Base-by-base conservation (phyloP, 176 grass and related monocot genomes). In the Melocanna baccifera region DNA sequence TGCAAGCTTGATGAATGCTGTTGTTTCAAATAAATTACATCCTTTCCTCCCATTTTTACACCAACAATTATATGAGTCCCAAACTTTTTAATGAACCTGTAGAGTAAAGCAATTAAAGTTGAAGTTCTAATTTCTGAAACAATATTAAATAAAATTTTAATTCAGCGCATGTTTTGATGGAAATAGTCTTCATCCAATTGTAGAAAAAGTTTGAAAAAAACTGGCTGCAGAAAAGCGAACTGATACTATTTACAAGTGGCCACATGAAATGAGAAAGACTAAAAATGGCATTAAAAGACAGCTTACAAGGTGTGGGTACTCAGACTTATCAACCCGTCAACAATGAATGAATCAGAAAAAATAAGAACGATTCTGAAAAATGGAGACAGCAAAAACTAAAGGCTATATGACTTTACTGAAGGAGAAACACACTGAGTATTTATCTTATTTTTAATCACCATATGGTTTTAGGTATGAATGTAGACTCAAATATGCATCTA, bases 31-130 rank as follows among this genome's bases (percentile, higher is more conserved):
- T 84, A 98, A 79, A 98, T 89, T 63, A 95, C 93, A 90, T 98
- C 96, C 81, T 95, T 98, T 85, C 96, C 96, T 37, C 96, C 96
- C 89, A 98, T 95, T 88, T 95, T 95, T 62, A 98, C 83, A 75
- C 96, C 96, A 88, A 90, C 81, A 72, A 98, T 71, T 88, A 98
- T 92, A 89, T 98, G 96, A 56, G 96, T 98, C 79, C 96, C 96
- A 87, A 90, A 98, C 81, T 82, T 95, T 81, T 92, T 55, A 68
- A 98, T 98, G 67, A 98, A 98, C 89, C 93, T 95, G 88, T 48
- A 94, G 73, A 58, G 61, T 67, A 48, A 71, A 89, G n/a, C 36
- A 85, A 47, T 78, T 86, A 30, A 76, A 51, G 32, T 84, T 71
- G 11, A 81, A 59, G 47, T 16, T 19, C 12, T 50, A 26, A 79